Percentiles rank a stretch among this genome's conserved stretches.
Evolutionary conservation across 2,329 filamentous ascomycete species (phyloP).

Genomic region (Alternaria metachromatica): DNA sequence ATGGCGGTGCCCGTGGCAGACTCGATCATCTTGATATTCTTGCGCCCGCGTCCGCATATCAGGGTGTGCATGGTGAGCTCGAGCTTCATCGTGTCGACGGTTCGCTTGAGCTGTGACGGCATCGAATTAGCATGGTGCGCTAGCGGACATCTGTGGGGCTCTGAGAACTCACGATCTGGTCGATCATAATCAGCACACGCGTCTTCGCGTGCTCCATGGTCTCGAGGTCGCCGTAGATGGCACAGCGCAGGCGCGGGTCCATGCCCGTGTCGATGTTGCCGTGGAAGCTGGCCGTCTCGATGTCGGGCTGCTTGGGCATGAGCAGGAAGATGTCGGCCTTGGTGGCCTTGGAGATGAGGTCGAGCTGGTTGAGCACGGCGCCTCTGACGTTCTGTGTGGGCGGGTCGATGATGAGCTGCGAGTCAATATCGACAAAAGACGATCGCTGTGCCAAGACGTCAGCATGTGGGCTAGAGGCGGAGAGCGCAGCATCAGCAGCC

Average conservation of each 20-base stretch:
- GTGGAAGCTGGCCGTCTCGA: conserved; percentile 77
- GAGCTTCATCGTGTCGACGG: conserved; percentile 80
- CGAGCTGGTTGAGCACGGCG: conserved; percentile 81
- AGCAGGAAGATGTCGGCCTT: conserved; percentile 97
- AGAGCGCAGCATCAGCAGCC: conserved; percentile 43
- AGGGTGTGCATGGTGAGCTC: conserved; percentile 89
- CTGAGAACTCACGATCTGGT: conserved; percentile 75
- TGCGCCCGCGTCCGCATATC: conserved; percentile 89
- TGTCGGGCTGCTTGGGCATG: conserved; percentile 82
- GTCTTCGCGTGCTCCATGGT: conserved; percentile 98
- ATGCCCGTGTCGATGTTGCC: conserved; percentile 78
- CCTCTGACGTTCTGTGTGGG: conserved; percentile 71
- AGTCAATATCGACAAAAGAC: conserved; percentile 91
- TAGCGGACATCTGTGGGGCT: conserved; percentile 28
- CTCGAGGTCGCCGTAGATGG: conserved; percentile 94
- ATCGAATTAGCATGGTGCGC: conserved; percentile 46
- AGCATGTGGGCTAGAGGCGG: conserved; percentile 25
- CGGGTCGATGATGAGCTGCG: conserved; percentile 84
- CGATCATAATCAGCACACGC: conserved; percentile 93
- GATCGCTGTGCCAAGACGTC: conserved; percentile 69
- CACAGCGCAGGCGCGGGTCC: conserved; percentile 88
- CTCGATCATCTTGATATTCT: conserved; percentile 98
- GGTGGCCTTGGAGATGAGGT: conserved; percentile 84
- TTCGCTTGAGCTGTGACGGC: conserved; percentile 67
- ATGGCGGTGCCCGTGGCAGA: conserved; percentile 95